A percentile compares a stretch with the other conserved stretches of the same genome.
Evolutionary conservation across 2,329 filamentous ascomycete genomes (phyloP).

Genomic region (Fusarium sp.): DNA sequence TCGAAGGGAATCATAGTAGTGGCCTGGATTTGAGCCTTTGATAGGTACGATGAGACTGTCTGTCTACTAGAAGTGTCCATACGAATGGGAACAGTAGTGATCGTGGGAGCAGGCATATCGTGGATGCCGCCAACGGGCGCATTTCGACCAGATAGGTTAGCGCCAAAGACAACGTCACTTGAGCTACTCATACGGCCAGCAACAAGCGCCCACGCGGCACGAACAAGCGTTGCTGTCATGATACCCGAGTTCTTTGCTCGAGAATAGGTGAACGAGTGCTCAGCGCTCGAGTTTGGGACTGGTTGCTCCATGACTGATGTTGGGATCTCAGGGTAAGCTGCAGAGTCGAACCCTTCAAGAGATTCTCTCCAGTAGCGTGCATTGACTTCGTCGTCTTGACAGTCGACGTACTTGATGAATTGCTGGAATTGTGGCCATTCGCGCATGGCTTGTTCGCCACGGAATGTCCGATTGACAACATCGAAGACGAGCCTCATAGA

Average conservation of each 20-base stretch:
- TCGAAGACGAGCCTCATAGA: background rate
- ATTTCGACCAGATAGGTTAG: slow-evolving; percentile 44
- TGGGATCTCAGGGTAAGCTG: slow-evolving; percentile 11
- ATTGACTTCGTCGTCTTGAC: background rate
- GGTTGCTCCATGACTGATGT: background rate
- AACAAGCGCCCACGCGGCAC: slow-evolving; percentile 26
- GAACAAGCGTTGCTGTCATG: slow-evolving; percentile 20
- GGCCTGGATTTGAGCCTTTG: slow-evolving; percentile 24
- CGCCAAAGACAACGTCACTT: slow-evolving; percentile 51
- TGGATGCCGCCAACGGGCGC: slow-evolving; percentile 45
- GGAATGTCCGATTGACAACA: too few species aligned
- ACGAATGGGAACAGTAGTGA: slow-evolving; percentile 48
- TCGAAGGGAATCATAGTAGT: slow-evolving; percentile 31
- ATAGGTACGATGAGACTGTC: slow-evolving; percentile 23
- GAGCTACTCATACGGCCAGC: slow-evolving; percentile 21
- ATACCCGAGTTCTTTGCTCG: too few species aligned
- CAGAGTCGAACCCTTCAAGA: background rate
- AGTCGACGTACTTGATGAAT: slow-evolving; percentile 11
- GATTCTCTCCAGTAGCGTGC: slow-evolving; percentile 4
- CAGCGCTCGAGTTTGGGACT: slow-evolving; percentile 1
- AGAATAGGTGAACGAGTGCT: too few species aligned
- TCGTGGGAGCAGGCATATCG: slow-evolving; percentile 45
- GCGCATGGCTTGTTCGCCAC: background rate
- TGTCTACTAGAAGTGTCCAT: background rate
- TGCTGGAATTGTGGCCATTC: background rate